phyloP scores from a whole-genome alignment of 2,329 filamentous ascomycete species.

The Pestalotiopsis sp. region DNA sequence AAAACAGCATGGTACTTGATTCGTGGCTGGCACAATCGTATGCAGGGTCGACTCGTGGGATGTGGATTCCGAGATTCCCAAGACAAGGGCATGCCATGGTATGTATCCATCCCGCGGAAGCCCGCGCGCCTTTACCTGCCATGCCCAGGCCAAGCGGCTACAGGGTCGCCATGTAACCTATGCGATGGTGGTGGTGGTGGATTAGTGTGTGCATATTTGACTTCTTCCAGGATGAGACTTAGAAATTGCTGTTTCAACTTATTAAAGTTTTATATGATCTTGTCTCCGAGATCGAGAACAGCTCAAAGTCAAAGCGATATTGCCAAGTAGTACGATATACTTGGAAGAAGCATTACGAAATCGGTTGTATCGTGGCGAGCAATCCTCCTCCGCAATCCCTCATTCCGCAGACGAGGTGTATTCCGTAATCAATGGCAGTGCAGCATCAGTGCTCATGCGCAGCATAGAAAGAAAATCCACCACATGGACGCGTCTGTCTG shows the following conservation, averaged over 20 bases:
- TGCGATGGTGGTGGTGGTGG: background rate
- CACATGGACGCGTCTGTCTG: background rate
- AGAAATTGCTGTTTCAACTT: background rate
- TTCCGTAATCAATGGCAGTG: too few species aligned
- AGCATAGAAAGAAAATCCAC: background rate
- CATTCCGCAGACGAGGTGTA: background rate
- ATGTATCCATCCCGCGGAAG: background rate
- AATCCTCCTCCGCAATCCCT: background rate
- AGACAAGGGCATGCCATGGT: background rate
- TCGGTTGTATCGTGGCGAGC: background rate
- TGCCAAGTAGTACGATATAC: background rate
- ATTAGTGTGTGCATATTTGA: background rate
- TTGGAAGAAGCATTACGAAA: background rate
- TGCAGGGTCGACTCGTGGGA: constrained; percentile 5
- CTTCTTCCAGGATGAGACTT: background rate
- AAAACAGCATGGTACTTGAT: background rate
- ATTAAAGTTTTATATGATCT: background rate
- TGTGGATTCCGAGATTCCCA: background rate
- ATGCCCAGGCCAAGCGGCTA: background rate
- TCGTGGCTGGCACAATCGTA: background rate
- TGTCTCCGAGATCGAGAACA: background rate
- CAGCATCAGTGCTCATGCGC: background rate
- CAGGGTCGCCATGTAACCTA: background rate
- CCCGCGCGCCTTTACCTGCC: background rate
- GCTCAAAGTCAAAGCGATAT: background rate